These are phyloP conservation scores for Blastobotrys malaysiensis DNA, from an alignment of 1,139 yeast genomes.

Conservation along the genomic window DNA sequence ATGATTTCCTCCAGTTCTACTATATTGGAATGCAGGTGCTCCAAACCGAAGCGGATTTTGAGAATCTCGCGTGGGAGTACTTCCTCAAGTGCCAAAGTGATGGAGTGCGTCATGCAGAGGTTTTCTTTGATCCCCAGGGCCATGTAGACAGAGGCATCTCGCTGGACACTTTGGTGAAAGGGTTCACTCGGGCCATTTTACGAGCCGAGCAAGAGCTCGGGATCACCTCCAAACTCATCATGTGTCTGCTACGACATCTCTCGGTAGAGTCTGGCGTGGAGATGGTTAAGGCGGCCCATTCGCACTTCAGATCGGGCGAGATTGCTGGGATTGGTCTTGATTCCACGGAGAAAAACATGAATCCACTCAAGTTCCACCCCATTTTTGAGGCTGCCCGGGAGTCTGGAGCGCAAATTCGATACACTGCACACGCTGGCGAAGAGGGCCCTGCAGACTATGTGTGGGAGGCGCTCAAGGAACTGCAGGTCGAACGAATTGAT, in stretches of 20 bases:
- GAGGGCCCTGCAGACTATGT: slow-evolving; percentile 73
- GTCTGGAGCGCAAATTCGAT: slow-evolving; percentile 40
- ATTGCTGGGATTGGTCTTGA: slow-evolving; percentile 74
- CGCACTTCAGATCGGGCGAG: slow-evolving; percentile 48
- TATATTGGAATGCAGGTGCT: slow-evolving; percentile 75
- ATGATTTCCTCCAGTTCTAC: slow-evolving; percentile 71
- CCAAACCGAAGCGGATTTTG: slow-evolving; percentile 60
- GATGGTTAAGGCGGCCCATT: slow-evolving; percentile 48
- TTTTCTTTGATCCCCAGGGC: slow-evolving; percentile 80
- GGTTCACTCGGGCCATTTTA: slow-evolving; percentile 58
- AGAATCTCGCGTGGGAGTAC: slow-evolving; percentile 70
- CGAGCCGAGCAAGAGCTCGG: slow-evolving; percentile 55
- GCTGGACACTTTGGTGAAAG: slow-evolving; percentile 55
- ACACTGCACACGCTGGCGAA: slow-evolving; percentile 86
- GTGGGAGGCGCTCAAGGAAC: slow-evolving; percentile 47
- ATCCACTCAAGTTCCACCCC: slow-evolving; percentile 59
- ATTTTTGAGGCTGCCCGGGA: slow-evolving; percentile 49
- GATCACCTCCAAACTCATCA: slow-evolving; percentile 61
- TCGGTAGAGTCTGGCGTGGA: slow-evolving; percentile 53
- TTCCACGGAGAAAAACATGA: slow-evolving; percentile 69
- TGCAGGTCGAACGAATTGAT: slow-evolving; percentile 65
- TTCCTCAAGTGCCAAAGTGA: slow-evolving; percentile 55
- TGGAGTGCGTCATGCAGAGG: slow-evolving; percentile 59
- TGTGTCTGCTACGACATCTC: slow-evolving; percentile 74
- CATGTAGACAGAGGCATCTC: slow-evolving; percentile 63